Base-by-base conservation (phyloP, 2,329 filamentous ascomycete species). In the Sclerotinia trifoliorum region DNA sequence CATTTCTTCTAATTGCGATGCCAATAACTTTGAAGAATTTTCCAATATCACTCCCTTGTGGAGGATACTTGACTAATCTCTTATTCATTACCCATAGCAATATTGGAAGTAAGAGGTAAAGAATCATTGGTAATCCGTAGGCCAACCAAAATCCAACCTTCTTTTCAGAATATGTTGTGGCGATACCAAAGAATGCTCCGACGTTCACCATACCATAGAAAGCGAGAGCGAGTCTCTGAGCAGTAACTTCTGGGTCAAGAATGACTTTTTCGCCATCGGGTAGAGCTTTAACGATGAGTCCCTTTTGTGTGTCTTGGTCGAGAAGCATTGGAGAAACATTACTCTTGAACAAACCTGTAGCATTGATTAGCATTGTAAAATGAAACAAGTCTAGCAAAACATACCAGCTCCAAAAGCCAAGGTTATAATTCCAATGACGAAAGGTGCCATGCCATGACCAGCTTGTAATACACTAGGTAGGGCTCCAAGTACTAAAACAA, bases 141-240 rank as follows among this genome's bases (percentile, higher is more conserved):
- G 78, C 80, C 80, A 69, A 80, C 81, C 74, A 85, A 73, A 81
- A 84, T 79, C 81, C 83, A 80, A 74, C 83, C 79, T 71, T 83
- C 71, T 81, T 81, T 60, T 80, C 81, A 0, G 78, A 70, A 35
- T 82, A 83, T 0, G 78, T 75, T 6, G 79, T 80, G 11, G 79
- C 77, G 21, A 81, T 70, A 65, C 83, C 86, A 57, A 83, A 76
- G 69, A 76, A 73, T 29, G 87, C 85, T 54, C 90, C 90, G 19
- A 90, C 75, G 75, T 91, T 91, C 80, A 91, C 88, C 73, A 88
- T 84, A 67, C 90, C 81, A 79, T 92, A 92, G 77, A 91, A 92
- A 78, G 70, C 73, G 4, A 77, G 66, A 58, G 76, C 73, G 5
- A 73, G 68, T 63, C 85, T 81, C 7, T 84, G 81, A 7, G 85